phyloP scores from a whole-genome alignment of 2,329 filamentous ascomycete species.

The Raffaelea arxii region DNA sequence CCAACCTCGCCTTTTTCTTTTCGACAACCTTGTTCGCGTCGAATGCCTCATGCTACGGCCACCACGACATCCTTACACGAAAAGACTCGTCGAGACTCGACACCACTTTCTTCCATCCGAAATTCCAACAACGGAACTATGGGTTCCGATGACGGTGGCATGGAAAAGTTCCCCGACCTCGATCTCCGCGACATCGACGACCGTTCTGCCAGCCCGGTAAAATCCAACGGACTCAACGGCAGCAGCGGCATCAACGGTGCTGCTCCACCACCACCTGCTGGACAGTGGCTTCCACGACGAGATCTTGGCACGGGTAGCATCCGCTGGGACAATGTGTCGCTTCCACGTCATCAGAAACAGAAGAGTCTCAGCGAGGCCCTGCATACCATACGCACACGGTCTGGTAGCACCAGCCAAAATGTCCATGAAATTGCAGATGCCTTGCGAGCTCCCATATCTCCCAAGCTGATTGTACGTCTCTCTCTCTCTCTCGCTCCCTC shows the following conservation, averaged over 20 bases:
- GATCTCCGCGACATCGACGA: constrained; percentile 19
- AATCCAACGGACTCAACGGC: constrained; percentile 7
- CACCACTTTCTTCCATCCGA: not conserved
- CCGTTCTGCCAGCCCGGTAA: not conserved
- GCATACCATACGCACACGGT: constrained; percentile 67
- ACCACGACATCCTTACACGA: constrained; percentile 1
- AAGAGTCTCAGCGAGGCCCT: constrained; percentile 89
- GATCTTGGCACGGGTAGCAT: constrained; percentile 27
- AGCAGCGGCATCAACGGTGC: constrained; percentile 20
- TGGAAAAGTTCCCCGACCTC: constrained; percentile 51
- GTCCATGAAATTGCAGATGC: constrained; percentile 89
- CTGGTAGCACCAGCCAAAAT: constrained; percentile 82
- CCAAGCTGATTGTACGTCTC: constrained; percentile 66
- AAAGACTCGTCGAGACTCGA: constrained; percentile 2
- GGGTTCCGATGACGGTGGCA: constrained; percentile 17
- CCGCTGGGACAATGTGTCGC: constrained; percentile 17
- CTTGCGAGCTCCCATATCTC: constrained; percentile 80
- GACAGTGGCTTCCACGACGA: constrained; percentile 52
- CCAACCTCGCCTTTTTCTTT: constrained; percentile 5
- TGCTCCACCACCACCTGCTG: constrained; percentile 15
- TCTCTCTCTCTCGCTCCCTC: not conserved
- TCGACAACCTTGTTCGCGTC: not conserved
- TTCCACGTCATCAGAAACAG: constrained; percentile 50
- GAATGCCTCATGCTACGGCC: constrained; percentile 12
- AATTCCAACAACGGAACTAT: constrained; percentile 2